These are phyloP conservation scores for Symbiodinium pilosum DNA, from an alignment of 73 alveolate species.

Conservation along the genomic window DNA sequence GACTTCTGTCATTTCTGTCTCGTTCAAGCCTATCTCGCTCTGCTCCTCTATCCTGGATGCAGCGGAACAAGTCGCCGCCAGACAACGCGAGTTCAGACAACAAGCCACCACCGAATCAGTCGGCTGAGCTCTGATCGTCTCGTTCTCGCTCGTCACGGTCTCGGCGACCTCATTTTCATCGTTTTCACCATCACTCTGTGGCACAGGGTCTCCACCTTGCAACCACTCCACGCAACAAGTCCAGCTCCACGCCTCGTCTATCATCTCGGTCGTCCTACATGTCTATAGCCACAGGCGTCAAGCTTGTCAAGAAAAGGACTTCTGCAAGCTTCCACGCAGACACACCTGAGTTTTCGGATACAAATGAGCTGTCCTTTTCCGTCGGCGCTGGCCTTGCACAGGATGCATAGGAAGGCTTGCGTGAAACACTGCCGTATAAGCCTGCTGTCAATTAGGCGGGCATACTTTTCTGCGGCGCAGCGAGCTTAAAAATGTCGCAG, in stretches of 20 bases:
- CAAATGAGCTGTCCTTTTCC: not conserved
- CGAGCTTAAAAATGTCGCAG: conserved; percentile 16
- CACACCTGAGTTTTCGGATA: not conserved
- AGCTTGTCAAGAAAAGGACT: not conserved
- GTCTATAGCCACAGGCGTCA: too few relatives aligned
- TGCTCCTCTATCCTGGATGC: too few relatives aligned
- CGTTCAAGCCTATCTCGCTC: not conserved
- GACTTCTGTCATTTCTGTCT: not conserved
- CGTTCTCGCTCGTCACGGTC: conserved; percentile 12
- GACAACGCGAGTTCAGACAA: too few relatives aligned
- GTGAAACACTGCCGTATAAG: too few relatives aligned
- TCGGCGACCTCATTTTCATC: not conserved
- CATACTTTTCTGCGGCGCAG: not conserved
- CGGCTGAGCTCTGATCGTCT: not conserved
- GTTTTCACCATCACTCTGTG: not conserved
- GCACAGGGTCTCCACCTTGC: not conserved
- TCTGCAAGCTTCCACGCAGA: too few relatives aligned
- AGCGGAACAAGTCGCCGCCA: too few relatives aligned
- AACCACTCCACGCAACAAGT: not conserved
- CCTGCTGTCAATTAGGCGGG: too few relatives aligned
- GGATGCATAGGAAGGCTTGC: not conserved
- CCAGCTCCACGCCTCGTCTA: not conserved
- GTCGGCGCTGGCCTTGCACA: not conserved
- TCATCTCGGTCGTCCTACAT: not conserved
- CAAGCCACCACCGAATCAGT: not conserved